Conservation (phyloP, 2,329 filamentous ascomycete species). For the Fusarium drepaniforme region DNA sequence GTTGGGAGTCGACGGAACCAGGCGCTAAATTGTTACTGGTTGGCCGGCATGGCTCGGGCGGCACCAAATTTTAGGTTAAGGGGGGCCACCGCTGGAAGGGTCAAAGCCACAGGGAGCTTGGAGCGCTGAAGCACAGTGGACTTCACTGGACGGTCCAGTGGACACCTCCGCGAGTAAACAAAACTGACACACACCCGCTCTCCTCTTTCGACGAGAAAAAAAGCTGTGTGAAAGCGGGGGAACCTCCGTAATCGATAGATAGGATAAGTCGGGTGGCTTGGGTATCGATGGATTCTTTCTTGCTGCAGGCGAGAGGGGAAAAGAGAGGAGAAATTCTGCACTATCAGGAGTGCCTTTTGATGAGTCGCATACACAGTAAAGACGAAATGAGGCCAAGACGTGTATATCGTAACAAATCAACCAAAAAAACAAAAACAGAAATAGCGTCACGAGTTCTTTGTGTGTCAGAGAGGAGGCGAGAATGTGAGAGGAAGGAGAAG, state of each 20-base stretch:
- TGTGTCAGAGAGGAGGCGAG: conserved; percentile 9
- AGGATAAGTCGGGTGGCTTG: conserved; percentile 20
- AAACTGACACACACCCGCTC: not conserved
- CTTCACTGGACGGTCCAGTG: not conserved
- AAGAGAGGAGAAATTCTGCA: conserved; percentile 5
- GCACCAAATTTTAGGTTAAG: conserved; percentile 34
- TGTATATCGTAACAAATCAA: not conserved
- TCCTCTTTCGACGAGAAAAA: not conserved
- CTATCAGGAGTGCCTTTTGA: not conserved
- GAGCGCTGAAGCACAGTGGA: conserved; percentile 32
- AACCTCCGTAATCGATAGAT: conserved; percentile 9
- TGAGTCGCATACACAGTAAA: not conserved
- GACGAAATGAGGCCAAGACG: not conserved
- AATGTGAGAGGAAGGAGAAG: conserved; percentile 11
- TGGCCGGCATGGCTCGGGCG: conserved; percentile 20
- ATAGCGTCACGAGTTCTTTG: conserved; percentile 16
- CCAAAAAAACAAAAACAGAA: conserved; percentile 1
- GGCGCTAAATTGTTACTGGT: conserved; percentile 39
- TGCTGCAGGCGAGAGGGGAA: conserved; percentile 18
- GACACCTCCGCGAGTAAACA: conserved; percentile 29
- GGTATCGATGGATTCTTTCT: conserved; percentile 7
- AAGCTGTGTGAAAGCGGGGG: conserved; percentile 21
- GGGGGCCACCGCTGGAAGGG: conserved; percentile 10
- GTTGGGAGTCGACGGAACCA: not conserved
- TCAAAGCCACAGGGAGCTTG: conserved; percentile 5